A percentile compares a stretch with the other conserved stretches of the same genome.
Evolutionary conservation across 352 stramenopile species (phyloP).

Genomic region (Globisporangium abappressorium): DNA sequence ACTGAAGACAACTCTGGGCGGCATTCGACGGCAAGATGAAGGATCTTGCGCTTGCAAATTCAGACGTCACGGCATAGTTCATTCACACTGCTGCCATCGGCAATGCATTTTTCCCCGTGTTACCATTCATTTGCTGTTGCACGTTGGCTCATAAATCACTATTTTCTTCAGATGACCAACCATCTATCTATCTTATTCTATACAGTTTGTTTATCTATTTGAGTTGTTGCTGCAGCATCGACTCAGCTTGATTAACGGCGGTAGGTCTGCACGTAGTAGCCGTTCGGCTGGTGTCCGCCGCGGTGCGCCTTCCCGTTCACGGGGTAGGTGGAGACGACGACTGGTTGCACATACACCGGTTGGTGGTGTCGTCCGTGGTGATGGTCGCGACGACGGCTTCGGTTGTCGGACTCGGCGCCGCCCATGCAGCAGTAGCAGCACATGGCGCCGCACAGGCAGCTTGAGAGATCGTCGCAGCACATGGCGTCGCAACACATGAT

Average conservation of each 20-base stretch:
- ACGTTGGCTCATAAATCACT: not conserved
- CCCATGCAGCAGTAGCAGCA: conserved; percentile 20
- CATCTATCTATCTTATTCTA: not conserved
- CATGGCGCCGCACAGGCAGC: conserved; percentile 31
- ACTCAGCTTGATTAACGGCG: not conserved
- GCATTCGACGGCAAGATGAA: not conserved
- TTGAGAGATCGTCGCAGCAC: conserved; percentile 30
- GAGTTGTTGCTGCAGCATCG: not conserved
- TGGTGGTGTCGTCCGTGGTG: conserved; percentile 11
- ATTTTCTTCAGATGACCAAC: not conserved
- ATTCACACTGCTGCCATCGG: not conserved
- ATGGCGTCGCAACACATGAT: not conserved
- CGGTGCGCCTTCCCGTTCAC: conserved; percentile 2
- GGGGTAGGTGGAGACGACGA: conserved; percentile 20
- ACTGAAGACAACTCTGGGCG: not conserved
- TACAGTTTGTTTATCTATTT: not conserved
- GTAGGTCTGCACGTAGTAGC: conserved; percentile 14
- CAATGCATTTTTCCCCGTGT: not conserved
- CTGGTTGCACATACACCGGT: conserved; percentile 37
- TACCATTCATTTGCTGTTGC: not conserved
- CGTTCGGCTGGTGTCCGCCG: conserved; percentile 8
- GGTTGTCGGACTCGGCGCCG: conserved; percentile 18
- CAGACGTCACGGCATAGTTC: too few species aligned
- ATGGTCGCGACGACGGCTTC: conserved; percentile 11
- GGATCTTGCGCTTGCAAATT: too few species aligned